Evolutionary conservation across 495 filamentous ascomycete species (phyloP).

Genomic region (Corynascus novoguineensis): DNA sequence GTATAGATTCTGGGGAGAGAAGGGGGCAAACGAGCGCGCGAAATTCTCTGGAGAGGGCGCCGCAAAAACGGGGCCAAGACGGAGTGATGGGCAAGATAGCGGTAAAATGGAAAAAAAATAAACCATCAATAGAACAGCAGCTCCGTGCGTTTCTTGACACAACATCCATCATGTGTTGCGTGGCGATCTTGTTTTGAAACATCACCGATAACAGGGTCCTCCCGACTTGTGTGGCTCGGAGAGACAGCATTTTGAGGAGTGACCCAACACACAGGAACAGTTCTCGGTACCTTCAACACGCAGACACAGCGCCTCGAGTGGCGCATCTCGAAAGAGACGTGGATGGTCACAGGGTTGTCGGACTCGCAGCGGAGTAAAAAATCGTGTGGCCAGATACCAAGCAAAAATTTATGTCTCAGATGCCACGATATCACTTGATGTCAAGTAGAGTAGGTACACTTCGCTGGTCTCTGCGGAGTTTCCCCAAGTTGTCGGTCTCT

Average conservation of each 20-base stretch:
- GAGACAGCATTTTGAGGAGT: too few relatives aligned
- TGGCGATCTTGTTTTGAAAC: constrained; percentile 4
- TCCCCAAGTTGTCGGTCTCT: not conserved
- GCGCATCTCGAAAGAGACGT: too few relatives aligned
- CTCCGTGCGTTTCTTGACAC: not conserved
- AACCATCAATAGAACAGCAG: not conserved
- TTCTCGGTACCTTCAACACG: too few relatives aligned
- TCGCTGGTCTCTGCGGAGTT: not conserved
- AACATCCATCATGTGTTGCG: not conserved
- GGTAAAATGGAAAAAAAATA: not conserved
- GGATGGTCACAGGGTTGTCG: too few relatives aligned
- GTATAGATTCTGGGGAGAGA: not conserved
- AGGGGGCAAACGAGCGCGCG: not conserved
- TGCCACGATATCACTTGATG: too few relatives aligned
- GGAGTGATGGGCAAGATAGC: not conserved
- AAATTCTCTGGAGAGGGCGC: not conserved
- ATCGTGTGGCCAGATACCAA: too few relatives aligned
- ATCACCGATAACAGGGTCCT: not conserved
- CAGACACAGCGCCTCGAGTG: too few relatives aligned
- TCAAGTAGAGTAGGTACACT: too few relatives aligned
- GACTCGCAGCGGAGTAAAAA: too few relatives aligned
- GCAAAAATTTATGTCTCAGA: too few relatives aligned
- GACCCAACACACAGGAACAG: not conserved
- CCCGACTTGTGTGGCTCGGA: not conserved
- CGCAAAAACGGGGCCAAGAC: not conserved